Conservation (phyloP, 2,329 filamentous ascomycete genomes). For the Sporothrix curviconia region DNA sequence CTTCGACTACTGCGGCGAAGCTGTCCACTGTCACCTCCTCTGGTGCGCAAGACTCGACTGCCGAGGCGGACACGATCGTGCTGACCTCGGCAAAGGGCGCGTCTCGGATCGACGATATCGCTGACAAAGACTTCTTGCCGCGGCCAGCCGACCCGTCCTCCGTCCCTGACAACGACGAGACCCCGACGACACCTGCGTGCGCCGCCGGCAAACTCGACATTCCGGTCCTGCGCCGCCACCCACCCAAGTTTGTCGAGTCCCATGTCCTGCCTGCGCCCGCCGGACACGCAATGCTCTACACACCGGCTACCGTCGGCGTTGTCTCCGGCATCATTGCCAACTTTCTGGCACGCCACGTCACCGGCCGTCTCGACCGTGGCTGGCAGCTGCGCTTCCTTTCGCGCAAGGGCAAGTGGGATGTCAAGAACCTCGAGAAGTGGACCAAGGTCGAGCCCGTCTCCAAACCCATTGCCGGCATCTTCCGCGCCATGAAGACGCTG, state of each 20-base stretch:
- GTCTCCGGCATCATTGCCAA: constrained; percentile 76
- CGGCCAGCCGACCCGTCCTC: not conserved
- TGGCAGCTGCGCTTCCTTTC: constrained; percentile 91
- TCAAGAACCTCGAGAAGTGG: constrained; percentile 95
- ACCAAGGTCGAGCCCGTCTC: constrained; percentile 72
- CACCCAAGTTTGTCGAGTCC: constrained; percentile 55
- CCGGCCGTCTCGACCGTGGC: constrained; percentile 68
- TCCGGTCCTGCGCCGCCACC: constrained; percentile 43
- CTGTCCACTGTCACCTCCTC: not conserved
- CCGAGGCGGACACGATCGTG: not conserved
- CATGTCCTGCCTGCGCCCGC: constrained; percentile 69
- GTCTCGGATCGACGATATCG: constrained; percentile 29
- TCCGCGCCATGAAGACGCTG: constrained; percentile 88
- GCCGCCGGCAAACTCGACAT: constrained; percentile 31
- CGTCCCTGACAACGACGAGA: constrained; percentile 32
- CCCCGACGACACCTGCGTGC: constrained; percentile 43
- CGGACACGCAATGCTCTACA: constrained; percentile 78
- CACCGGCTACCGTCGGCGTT: constrained; percentile 65
- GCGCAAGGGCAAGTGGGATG: constrained; percentile 92
- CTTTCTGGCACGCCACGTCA: constrained; percentile 70
- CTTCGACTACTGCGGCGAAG: not conserved
- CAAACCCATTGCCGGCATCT: constrained; percentile 67
- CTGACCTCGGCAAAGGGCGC: not conserved
- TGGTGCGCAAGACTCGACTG: too few species aligned
- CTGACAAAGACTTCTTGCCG: constrained; percentile 31